A percentile compares a stretch with the other conserved stretches of the same genome.
Conservation (phyloP, 2,329 filamentous ascomycete genomes). For the Venturia pyrina region DNA sequence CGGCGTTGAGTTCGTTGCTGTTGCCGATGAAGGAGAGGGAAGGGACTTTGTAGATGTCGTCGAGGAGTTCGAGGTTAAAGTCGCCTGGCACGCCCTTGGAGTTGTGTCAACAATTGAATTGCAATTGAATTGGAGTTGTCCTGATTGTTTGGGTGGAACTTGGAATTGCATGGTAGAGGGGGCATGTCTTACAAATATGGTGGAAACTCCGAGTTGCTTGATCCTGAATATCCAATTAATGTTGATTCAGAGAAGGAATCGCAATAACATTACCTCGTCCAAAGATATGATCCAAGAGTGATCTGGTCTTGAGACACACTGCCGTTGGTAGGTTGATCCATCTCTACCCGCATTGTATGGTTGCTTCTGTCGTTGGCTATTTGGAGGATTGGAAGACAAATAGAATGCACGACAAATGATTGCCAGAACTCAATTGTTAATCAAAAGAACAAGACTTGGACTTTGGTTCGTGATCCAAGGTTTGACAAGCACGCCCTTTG, state of each 20-base stretch:
- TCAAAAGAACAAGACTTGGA: neutral
- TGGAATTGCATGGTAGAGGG: neutral
- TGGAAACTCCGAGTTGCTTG: slow-evolving; percentile 30
- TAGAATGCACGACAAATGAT: neutral
- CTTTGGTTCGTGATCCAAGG: neutral
- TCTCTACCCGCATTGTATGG: neutral
- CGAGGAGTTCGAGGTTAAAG: slow-evolving; percentile 36
- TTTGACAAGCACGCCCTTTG: neutral
- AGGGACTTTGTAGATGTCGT: slow-evolving; percentile 30
- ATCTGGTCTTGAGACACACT: neutral
- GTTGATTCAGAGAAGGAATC: neutral
- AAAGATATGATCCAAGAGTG: slow-evolving; percentile 30
- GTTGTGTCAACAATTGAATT: neutral
- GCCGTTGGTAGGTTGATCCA: neutral
- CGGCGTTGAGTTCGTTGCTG: slow-evolving; percentile 49
- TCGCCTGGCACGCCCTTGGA: slow-evolving; percentile 32
- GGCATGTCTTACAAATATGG: slow-evolving; percentile 25
- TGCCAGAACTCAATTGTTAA: neutral
- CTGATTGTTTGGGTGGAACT: no score
- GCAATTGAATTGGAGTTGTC: neutral
- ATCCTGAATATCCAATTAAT: slow-evolving; percentile 18
- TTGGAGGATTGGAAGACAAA: neutral
- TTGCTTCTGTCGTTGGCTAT: neutral
- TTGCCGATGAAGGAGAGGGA: slow-evolving; percentile 39
- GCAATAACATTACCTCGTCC: slow-evolving; percentile 21